Percentiles rank a stretch among this genome's conserved stretches.
Evolutionary conservation across 129 eudicot genomes (phyloP).

Genomic region (Flaveria bidentis): DNA sequence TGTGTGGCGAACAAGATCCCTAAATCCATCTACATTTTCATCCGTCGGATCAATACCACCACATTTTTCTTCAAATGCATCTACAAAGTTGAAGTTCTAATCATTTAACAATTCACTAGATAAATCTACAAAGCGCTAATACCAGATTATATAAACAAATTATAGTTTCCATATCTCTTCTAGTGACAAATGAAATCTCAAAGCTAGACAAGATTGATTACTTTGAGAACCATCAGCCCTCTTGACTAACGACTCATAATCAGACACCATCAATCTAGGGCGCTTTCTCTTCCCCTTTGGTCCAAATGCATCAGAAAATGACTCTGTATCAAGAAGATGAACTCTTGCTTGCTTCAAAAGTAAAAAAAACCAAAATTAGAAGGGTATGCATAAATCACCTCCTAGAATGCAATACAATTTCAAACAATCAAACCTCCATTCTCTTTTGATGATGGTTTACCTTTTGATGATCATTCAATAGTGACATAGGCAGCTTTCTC

Average conservation of each 20-base stretch:
- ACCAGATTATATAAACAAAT: background rate
- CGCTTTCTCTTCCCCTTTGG: slow-evolving; percentile 89
- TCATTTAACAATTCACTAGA: slow-evolving; percentile 1
- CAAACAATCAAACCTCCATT: background rate
- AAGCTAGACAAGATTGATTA: slow-evolving; percentile 18
- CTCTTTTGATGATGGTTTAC: slow-evolving; percentile 30
- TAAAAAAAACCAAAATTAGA: slow-evolving; percentile 23
- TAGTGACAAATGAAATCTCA: background rate
- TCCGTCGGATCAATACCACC: slow-evolving; percentile 52
- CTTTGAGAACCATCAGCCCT: slow-evolving; percentile 90
- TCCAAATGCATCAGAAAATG: slow-evolving; percentile 93
- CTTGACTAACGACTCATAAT: slow-evolving; percentile 70
- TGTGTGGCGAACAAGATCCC: slow-evolving; percentile 88
- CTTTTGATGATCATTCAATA: slow-evolving; percentile 91
- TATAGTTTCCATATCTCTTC: background rate
- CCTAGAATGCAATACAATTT: background rate
- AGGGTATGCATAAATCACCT: background rate
- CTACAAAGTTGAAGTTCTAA: slow-evolving; percentile 37
- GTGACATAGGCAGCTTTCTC: slow-evolving; percentile 89
- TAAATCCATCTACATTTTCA: slow-evolving; percentile 80
- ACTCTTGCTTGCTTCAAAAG: slow-evolving; percentile 77
- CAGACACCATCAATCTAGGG: slow-evolving; percentile 72
- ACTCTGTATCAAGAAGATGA: slow-evolving; percentile 90
- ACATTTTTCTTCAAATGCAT: slow-evolving; percentile 82
- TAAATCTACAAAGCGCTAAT: background rate